Evolutionary conservation across 805 yeast genomes (phyloP).

Genomic region (Metschnikowia picachoensis): DNA sequence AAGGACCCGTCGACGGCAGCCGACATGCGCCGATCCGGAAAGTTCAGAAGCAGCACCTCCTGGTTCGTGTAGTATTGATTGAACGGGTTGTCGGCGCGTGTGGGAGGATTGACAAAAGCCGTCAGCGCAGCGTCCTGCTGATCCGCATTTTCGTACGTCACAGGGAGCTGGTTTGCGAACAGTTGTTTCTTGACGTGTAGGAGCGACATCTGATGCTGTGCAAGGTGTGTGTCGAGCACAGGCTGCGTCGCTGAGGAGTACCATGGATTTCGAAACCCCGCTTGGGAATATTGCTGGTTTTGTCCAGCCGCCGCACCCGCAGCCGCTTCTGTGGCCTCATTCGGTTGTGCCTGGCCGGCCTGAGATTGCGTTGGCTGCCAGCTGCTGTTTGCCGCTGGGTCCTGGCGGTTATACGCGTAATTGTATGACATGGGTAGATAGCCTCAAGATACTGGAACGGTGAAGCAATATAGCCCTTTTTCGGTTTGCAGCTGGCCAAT

Average conservation of each 20-base stretch:
- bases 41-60: constrained; percentile 28
- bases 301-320: background rate
- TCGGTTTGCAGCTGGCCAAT: no score
- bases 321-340: background rate
- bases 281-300: constrained; percentile 3
- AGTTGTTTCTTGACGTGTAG: constrained; percentile 24
- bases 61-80: constrained; percentile 39
- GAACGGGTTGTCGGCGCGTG: constrained; percentile 44
- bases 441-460: no score
- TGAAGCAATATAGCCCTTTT: no score
- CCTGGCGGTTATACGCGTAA: constrained; percentile 33
- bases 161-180: constrained; percentile 45
- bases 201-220: constrained; percentile 20
- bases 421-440: constrained; percentile 27
- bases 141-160: constrained; percentile 44
- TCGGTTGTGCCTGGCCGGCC: constrained; percentile 1
- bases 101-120: constrained; percentile 37
- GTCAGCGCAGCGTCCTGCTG: constrained; percentile 22
- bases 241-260: constrained; percentile 25
- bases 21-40: constrained; percentile 34
- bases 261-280: constrained; percentile 45
- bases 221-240: constrained; percentile 10
- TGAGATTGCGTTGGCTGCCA: constrained; percentile 1
- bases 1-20: constrained; percentile 34
- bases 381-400: constrained; percentile 18